phyloP scores from a whole-genome alignment of 2,329 filamentous ascomycete genomes.

The Cucurbitaria berberidis region DNA sequence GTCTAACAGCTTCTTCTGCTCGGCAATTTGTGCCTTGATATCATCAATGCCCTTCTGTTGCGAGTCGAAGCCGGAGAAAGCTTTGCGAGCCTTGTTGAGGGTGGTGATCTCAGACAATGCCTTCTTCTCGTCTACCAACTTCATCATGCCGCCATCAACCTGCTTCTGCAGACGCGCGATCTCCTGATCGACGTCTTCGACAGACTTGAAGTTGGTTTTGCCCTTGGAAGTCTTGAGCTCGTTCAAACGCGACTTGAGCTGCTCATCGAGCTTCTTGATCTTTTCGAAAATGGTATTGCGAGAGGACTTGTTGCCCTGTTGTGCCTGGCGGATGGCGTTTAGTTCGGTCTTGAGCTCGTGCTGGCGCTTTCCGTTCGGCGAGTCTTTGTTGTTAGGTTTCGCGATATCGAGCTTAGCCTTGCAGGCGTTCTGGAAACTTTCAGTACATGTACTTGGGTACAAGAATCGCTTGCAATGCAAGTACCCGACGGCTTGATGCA shows the following conservation, averaged over 20 bases:
- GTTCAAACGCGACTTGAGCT: constrained; percentile 80
- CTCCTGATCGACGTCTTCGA: constrained; percentile 84
- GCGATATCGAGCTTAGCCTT: constrained; percentile 88
- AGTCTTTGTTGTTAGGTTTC: constrained; percentile 81
- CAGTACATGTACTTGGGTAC: constrained; percentile 6
- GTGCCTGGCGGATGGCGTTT: constrained; percentile 83
- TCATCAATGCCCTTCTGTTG: constrained; percentile 89
- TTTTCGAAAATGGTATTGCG: constrained; percentile 82
- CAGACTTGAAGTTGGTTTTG: constrained; percentile 83
- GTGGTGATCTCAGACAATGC: constrained; percentile 80
- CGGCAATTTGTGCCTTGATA: constrained; percentile 83
- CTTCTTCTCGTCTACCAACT: constrained; percentile 97
- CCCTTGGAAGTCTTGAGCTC: constrained; percentile 87
- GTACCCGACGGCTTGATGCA: constrained; percentile 14
- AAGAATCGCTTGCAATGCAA: constrained; percentile 12
- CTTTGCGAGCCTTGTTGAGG: constrained; percentile 88
- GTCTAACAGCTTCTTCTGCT: constrained; percentile 86
- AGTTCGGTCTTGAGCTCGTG: constrained; percentile 84
- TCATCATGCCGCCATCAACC: constrained; percentile 89
- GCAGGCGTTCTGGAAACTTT: constrained; percentile 71
- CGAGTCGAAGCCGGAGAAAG: constrained; percentile 83
- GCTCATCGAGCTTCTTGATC: constrained; percentile 89
- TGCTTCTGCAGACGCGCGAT: constrained; percentile 81
- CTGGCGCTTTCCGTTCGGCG: constrained; percentile 79
- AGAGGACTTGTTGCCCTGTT: constrained; percentile 84